These are phyloP conservation scores for Hirsutella minnesotensis DNA, from an alignment of 2,329 filamentous ascomycete species.

Conservation along the genomic window DNA sequence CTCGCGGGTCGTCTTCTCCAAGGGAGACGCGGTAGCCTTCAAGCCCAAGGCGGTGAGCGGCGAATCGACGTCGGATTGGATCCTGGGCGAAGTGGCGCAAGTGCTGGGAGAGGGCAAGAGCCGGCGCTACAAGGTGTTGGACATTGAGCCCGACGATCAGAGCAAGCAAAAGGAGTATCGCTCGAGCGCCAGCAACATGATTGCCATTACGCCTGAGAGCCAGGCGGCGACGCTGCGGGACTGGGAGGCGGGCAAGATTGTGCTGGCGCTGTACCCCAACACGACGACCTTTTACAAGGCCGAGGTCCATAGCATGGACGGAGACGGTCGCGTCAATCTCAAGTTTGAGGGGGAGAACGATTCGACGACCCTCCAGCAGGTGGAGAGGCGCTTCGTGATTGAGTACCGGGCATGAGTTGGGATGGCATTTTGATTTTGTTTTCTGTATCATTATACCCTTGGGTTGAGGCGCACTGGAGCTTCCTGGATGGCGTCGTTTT, in stretches of 20 bases:
- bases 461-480: too few species aligned
- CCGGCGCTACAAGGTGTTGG: constrained; percentile 67
- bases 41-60: constrained; percentile 41
- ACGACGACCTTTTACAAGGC: constrained; percentile 81
- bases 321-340: constrained; percentile 44
- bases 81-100: constrained; percentile 65
- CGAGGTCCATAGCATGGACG: constrained; percentile 61
- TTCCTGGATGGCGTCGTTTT: too few species aligned
- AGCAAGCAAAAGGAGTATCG: constrained; percentile 58
- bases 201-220: constrained; percentile 53
- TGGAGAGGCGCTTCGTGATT: constrained; percentile 65
- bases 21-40: constrained; percentile 56
- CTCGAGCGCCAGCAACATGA: constrained; percentile 63
- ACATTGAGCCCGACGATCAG: constrained; percentile 63
- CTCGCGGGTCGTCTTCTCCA: constrained; percentile 45
- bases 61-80: constrained; percentile 48
- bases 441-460: neutral
- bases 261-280: constrained; percentile 69
- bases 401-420: constrained; percentile 43
- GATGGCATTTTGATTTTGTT: too few species aligned
- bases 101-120: constrained; percentile 68
- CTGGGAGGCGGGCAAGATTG: constrained; percentile 56
- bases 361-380: constrained; percentile 59
- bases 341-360: constrained; percentile 75
- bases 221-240: constrained; percentile 40